A percentile compares a stretch with the other conserved stretches of the same genome.
phyloP scores from a whole-genome alignment of 371 early-diverging fungal species.

The Umbelopsis sp. region DNA sequence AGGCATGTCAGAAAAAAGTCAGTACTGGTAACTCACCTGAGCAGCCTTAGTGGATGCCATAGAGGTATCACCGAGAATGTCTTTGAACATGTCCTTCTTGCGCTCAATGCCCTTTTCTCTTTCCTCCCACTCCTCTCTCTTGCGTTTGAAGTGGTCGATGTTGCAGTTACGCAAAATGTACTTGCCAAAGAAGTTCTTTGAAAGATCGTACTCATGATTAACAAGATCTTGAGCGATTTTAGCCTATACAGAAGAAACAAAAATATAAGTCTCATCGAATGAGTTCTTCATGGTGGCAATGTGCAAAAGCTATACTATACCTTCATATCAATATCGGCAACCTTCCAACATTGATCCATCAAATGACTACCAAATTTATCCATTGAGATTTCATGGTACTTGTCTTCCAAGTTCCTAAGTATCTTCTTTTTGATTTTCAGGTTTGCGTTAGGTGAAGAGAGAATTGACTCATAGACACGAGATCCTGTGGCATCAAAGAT shows the following conservation, averaged over 20 bases:
- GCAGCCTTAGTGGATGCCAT: constrained; percentile 14
- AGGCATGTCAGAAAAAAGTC: constrained; percentile 24
- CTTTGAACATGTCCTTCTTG: constrained; percentile 77
- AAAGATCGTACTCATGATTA: constrained; percentile 55
- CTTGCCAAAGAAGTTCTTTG: constrained; percentile 72
- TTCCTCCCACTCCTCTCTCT: constrained; percentile 76
- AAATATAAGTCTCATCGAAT: background rate
- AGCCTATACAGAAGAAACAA: constrained; percentile 32
- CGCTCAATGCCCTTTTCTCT: constrained; percentile 72
- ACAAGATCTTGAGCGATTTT: constrained; percentile 74
- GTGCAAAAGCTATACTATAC: constrained; percentile 22
- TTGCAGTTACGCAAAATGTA: constrained; percentile 79
- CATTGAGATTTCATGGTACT: constrained; percentile 62
- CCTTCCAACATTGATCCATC: constrained; percentile 79
- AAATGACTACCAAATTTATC: constrained; percentile 83
- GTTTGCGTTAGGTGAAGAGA: constrained; percentile 58
- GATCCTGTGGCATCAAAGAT: constrained; percentile 73
- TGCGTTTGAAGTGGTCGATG: constrained; percentile 75
- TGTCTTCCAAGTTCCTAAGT: constrained; percentile 57
- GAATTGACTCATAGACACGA: constrained; percentile 73
- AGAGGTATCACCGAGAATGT: constrained; percentile 60
- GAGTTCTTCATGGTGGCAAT: too few species aligned
- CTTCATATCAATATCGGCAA: constrained; percentile 75
- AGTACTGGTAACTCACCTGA: background rate
- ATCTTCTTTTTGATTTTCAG: constrained; percentile 70